phyloP scores from a whole-genome alignment of 139 green algal species.

The Ettlia oleoabundans region DNA sequence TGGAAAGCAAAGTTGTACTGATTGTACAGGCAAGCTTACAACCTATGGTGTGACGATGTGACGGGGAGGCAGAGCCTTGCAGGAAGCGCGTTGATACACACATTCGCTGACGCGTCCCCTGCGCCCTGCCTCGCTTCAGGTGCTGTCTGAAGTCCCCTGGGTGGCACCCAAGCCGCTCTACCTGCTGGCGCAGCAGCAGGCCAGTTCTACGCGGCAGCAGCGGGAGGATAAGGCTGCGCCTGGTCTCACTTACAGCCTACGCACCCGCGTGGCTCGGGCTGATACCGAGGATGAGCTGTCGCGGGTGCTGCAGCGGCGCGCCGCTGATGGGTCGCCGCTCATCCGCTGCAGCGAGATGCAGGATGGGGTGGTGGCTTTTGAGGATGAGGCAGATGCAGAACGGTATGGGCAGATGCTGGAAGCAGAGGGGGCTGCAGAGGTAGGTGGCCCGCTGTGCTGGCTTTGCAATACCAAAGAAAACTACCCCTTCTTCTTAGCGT shows the following conservation, averaged over 20 bases:
- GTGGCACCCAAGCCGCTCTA: slow-evolving; percentile 68
- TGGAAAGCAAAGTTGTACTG: too few species aligned
- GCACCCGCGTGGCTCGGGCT: slow-evolving; percentile 52
- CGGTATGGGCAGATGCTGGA: slow-evolving; percentile 63
- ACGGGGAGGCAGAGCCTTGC: too few species aligned
- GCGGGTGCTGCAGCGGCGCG: slow-evolving; percentile 58
- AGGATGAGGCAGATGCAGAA: slow-evolving; percentile 57
- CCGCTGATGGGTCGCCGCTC: slow-evolving; percentile 24
- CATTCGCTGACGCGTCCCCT: too few species aligned
- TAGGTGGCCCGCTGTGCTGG: background rate
- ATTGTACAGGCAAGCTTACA: background rate
- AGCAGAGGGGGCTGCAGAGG: slow-evolving; percentile 36
- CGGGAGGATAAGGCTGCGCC: background rate
- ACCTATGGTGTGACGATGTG: background rate
- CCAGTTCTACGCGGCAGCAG: too few species aligned
- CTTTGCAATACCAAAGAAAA: background rate
- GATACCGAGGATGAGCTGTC: slow-evolving; percentile 60
- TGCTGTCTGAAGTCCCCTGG: slow-evolving; percentile 73
- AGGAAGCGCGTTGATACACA: too few species aligned
- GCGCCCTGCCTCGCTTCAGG: too few species aligned
- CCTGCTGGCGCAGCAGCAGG: slow-evolving; percentile 45
- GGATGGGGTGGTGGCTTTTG: slow-evolving; percentile 75
- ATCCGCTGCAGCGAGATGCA: slow-evolving; percentile 55
- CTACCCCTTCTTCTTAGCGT: too few species aligned
- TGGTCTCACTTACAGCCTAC: slow-evolving; percentile 59